These are phyloP conservation scores for Avena eriantha DNA, from an alignment of 176 grass and related monocot genomes.

Conservation along the genomic window DNA sequence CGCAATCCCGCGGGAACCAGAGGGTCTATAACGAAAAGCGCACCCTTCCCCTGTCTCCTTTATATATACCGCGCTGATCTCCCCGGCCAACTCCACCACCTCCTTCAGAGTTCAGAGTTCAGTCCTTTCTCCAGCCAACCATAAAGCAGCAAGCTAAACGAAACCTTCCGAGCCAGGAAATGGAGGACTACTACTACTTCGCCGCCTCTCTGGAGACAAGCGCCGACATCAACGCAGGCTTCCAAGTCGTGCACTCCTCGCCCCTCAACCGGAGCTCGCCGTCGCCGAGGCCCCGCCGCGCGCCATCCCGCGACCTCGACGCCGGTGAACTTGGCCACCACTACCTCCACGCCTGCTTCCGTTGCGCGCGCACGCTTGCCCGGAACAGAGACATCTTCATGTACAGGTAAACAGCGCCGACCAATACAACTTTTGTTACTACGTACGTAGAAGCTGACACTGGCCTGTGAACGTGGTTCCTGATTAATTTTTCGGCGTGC, in stretches of 20 bases:
- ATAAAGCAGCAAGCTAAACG: neutral
- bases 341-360: constrained; percentile 87
- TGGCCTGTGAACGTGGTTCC: neutral
- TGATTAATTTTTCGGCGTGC: constrained; percentile 26
- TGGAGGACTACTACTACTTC: constrained; percentile 45
- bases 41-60: neutral
- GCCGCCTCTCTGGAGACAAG: constrained; percentile 3
- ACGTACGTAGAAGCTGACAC: neutral
- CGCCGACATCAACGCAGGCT: neutral
- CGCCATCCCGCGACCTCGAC: constrained; percentile 7
- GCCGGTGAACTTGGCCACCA: constrained; percentile 52
- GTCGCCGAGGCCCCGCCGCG: constrained; percentile 8
- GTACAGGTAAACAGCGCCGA: constrained; percentile 63
- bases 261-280: neutral
- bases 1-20: neutral
- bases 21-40: constrained; percentile 14
- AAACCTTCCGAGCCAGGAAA: neutral
- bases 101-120: neutral
- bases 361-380: constrained; percentile 56
- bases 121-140: neutral
- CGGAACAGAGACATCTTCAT: constrained; percentile 83
- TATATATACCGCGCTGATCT: neutral
- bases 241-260: neutral
- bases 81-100: neutral
- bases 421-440: neutral